Conservation (phyloP, 306 rosid species). For the Sesbania bispinosa region DNA sequence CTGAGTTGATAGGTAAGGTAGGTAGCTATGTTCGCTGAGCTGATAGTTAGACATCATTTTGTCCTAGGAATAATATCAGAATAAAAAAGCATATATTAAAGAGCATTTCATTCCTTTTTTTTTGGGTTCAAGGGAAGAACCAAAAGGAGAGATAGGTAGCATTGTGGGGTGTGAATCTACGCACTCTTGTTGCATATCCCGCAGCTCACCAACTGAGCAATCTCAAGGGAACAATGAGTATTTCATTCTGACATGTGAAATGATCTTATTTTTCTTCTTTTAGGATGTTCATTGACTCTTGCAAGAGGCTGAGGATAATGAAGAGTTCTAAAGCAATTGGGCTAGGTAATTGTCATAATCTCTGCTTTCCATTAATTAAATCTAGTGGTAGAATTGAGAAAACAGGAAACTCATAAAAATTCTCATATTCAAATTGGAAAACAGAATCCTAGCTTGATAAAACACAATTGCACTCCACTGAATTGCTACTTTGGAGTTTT, state of each 20-base stretch:
- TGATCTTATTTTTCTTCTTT: constrained; percentile 22
- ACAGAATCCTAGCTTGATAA: not conserved
- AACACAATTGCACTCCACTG: not conserved
- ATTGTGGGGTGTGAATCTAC: too few relatives aligned
- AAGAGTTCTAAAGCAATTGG: constrained; percentile 97
- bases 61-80: not conserved
- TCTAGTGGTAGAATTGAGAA: not conserved
- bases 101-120: too few relatives aligned
- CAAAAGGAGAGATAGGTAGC: too few relatives aligned
- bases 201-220: too few relatives aligned
- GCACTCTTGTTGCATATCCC: too few relatives aligned
- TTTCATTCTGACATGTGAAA: not conserved
- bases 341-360: constrained; percentile 46
- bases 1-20: not conserved
- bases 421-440: not conserved
- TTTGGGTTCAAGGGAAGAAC: too few relatives aligned
- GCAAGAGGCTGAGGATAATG: constrained; percentile 94
- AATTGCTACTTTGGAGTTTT: not conserved
- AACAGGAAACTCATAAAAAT: not conserved
- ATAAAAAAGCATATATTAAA: not conserved
- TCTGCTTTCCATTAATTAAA: not conserved
- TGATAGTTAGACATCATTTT: not conserved
- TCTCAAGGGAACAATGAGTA: not conserved
- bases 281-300: constrained; percentile 88
- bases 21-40: not conserved